phyloP scores from a whole-genome alignment of 495 filamentous ascomycete species.

The Extremus antarcticus region DNA sequence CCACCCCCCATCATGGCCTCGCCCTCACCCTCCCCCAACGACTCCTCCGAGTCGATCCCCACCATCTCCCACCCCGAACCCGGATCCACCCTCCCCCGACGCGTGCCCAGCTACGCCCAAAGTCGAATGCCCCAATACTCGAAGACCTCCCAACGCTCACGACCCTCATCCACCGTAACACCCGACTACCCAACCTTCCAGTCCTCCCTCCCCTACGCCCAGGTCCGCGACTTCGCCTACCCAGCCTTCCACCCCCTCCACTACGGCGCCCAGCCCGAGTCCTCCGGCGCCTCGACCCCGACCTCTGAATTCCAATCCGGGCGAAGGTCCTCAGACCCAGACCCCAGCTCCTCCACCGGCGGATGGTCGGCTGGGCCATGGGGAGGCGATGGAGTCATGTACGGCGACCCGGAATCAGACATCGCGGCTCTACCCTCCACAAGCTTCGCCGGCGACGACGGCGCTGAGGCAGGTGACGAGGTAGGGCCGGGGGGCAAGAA shows the following conservation, averaged over 20 bases:
- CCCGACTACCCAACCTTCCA: slow-evolving; percentile 64
- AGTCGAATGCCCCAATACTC: slow-evolving; percentile 49
- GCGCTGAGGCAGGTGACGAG: not conserved
- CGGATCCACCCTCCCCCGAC: slow-evolving; percentile 8
- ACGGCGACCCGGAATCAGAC: slow-evolving; percentile 6
- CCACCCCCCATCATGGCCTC: slow-evolving; percentile 6
- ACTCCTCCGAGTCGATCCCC: not conserved
- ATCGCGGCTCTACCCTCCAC: slow-evolving; percentile 65
- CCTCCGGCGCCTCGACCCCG: slow-evolving; percentile 73
- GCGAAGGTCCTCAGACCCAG: slow-evolving; percentile 18
- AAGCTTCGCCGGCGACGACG: slow-evolving; percentile 61
- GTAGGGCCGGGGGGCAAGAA: not conserved
- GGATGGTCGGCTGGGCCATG: slow-evolving; percentile 21
- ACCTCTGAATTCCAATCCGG: slow-evolving; percentile 53
- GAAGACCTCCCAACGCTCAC: slow-evolving; percentile 49
- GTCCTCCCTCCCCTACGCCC: slow-evolving; percentile 76
- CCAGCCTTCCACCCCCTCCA: slow-evolving; percentile 70
- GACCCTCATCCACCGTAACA: slow-evolving; percentile 57
- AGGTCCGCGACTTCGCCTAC: slow-evolving; percentile 95
- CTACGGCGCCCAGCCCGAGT: slow-evolving; percentile 80
- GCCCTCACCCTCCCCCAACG: not conserved
- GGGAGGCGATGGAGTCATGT: slow-evolving; percentile 17
- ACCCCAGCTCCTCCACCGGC: not conserved
- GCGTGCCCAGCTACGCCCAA: slow-evolving; percentile 20
- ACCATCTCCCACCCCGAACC: not conserved